Evolutionary conservation across 768 basidiomycete genomes (phyloP), one percentile per base, ranked within the genome.

Genomic region (Naganishia antarctica): DNA sequence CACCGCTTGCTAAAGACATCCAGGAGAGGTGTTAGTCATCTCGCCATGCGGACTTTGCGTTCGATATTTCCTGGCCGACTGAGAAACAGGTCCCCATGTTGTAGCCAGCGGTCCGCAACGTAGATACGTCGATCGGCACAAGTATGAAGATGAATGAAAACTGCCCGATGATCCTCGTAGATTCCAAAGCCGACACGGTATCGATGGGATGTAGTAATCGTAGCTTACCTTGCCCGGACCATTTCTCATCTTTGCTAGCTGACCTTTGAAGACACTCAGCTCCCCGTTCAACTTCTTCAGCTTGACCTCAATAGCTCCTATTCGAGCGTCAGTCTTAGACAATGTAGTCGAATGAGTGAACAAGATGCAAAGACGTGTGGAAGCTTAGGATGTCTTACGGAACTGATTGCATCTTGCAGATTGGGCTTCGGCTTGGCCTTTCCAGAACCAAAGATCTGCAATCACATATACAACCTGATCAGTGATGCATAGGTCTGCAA

Each of bases 221-320:
- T n/a, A 3, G 69, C 80, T 53, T 70, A 93, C 93, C 85, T 96
- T 99, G 58, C 94, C 94, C 26, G 96, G 92, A 0, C 96, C 96
- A 69, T 86, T 87, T 25, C 91, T 82, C 75, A 99, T 81, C 79
- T 91, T 94, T 71, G 85, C 83, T 89, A 99, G 90, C 79, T 98
- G 96, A 61, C 93, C 91, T 78, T 92, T 91, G 81, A 96, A 97
- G 41, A 89, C 82, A 50, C 81, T 82, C 21, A 99, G 83, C 74
- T 99, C 96, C 5, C 87, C 93, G 72, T 98, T 93, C 29, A 99
- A 83, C 78, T 98, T 99, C 80, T 87, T 88, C 70, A 99, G 81
- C 81, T 98, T 99, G 76, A 97, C 93, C 76, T 99, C 92, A 67
- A 96, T 89, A 13, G 88, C 86, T 28, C 86, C 85, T 76, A 90